Percentiles rank a stretch among this genome's conserved stretches.
Conservation (phyloP, 305 asterid species). For the Solanum chacoense region DNA sequence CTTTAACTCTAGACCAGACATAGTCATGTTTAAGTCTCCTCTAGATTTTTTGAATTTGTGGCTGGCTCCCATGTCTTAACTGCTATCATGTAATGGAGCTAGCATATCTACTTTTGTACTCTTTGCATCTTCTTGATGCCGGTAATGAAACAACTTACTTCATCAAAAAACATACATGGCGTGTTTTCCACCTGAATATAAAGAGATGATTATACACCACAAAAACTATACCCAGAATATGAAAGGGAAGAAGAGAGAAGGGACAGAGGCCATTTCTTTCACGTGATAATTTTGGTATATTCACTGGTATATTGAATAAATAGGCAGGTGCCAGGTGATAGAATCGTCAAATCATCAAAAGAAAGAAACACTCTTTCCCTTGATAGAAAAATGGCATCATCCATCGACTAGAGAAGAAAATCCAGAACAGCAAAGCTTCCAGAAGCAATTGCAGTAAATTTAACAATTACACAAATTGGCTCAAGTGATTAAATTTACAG, state of each 20-base stretch:
- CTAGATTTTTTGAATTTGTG: no score
- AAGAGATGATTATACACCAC: background rate
- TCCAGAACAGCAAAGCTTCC: background rate
- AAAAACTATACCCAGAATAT: background rate
- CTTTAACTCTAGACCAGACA: no score
- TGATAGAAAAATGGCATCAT: background rate
- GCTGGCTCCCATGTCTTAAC: no score
- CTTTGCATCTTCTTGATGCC: no score
- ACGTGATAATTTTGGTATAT: background rate
- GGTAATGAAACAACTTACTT: no score
- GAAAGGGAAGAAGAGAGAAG: background rate
- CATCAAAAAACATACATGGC: background rate
- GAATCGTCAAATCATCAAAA: background rate
- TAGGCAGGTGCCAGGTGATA: background rate
- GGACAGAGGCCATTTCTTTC: background rate
- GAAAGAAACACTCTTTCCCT: background rate
- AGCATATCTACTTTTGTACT: no score
- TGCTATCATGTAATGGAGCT: no score
- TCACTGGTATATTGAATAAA: background rate
- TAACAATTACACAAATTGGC: background rate
- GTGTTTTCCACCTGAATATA: background rate
- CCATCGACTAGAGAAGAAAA: background rate
- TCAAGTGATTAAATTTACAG: background rate
- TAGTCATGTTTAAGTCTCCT: no score
- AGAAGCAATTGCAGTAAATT: background rate